Base-by-base conservation (phyloP, 192 early-diverging fungal genomes). In the Backusella australiensis region DNA sequence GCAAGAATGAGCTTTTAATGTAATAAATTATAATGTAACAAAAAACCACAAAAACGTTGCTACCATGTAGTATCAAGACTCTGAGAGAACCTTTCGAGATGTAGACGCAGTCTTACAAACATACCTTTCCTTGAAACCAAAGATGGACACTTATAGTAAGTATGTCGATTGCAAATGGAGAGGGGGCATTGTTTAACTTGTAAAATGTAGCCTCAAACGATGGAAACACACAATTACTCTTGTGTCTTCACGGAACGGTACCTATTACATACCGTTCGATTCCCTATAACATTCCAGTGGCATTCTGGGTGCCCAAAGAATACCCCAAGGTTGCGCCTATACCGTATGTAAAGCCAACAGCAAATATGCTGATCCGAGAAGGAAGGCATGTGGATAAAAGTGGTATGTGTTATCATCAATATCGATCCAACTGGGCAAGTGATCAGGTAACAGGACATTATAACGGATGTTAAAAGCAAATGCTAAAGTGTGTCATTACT, bases 221-320 rank as follows among this genome's bases (percentile, higher is more conserved):
- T 78, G 87, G 88, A 15, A 83, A 88, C 69, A 86, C 79, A 8
- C 85, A 91, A 77, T 85, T 91, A 23, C 82, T 96, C 0, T 86
- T 98, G 29, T 96, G 92, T 77, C 85, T 98, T 29, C 88, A 94
- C 71, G 97, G 97, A 32, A 97, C 96, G 0, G 77, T 97, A 7
- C 95, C 95, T 3, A 94, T 99, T 39, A 87, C 88, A 17, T 99
- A 93, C 77, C 89, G 90, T 56, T 91, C 90, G 2, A 84, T 81
- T 1, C 87, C 90, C 38, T 97, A 97, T 84, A 97, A 99, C 80
- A 97, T 99, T 65, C 97, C 96, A 1, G 88, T 99, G 4, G 92
- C 90, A 12, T 86, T 96, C 39, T 97, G 94, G 95, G 82, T 97
- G 15, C 96, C 96, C 52, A 88, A 87, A 34, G 85, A 83, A 41